A percentile compares a stretch with the other conserved stretches of the same genome.
Conservation (phyloP, 108 stramenopile species). For the Pseudonitzschia multistriata region DNA sequence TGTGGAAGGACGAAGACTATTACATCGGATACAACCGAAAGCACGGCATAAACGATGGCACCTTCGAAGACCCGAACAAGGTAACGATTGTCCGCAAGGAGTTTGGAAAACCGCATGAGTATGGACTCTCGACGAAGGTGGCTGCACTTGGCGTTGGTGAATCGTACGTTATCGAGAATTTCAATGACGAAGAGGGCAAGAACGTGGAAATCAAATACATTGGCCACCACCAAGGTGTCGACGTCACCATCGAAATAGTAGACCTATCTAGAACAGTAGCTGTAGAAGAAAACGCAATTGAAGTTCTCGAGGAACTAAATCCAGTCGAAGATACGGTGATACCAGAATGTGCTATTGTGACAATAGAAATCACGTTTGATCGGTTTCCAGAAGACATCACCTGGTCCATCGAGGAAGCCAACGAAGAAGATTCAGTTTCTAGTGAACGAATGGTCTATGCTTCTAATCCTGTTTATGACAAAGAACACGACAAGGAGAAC, state of each 20-base stretch:
- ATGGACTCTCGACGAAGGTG: background rate
- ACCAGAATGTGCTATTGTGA: too few species aligned
- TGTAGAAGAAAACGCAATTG: background rate
- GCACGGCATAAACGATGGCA: background rate
- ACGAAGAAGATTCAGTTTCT: too few species aligned
- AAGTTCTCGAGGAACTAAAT: background rate
- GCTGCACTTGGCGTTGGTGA: background rate
- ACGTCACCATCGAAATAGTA: background rate
- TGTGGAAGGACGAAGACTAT: background rate
- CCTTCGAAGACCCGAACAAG: background rate
- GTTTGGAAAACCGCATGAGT: background rate
- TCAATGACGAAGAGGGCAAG: background rate
- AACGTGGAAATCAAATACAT: background rate
- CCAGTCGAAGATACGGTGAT: background rate
- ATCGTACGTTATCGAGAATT: background rate
- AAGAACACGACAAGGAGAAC: too few species aligned
- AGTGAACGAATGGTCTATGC: too few species aligned
- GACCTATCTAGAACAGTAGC: background rate
- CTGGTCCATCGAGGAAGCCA: background rate
- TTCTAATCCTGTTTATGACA: too few species aligned
- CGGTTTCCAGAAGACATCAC: background rate
- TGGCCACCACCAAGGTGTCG: background rate
- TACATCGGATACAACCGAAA: background rate
- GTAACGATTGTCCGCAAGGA: background rate
- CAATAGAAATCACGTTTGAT: background rate